Evolutionary conservation across 108 stramenopile genomes (phyloP).

Genomic region (Skeletonema tropicum): DNA sequence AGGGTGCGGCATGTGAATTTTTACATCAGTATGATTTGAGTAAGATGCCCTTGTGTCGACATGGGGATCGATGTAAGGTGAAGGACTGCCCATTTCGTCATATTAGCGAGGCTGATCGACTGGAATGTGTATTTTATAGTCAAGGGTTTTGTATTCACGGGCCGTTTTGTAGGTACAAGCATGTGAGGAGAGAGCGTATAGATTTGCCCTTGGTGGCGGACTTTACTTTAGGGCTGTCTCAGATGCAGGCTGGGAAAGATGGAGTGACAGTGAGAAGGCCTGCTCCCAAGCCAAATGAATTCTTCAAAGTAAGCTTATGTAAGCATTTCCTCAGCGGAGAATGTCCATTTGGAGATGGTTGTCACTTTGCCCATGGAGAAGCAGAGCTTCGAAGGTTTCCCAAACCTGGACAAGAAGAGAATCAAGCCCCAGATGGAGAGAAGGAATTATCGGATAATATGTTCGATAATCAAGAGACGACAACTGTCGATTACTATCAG

Average conservation of each 20-base stretch:
- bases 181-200: slow-evolving; percentile 66
- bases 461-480: slow-evolving; percentile 74
- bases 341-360: slow-evolving; percentile 88
- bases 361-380: slow-evolving; percentile 89
- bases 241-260: slow-evolving; percentile 89
- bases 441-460: slow-evolving; percentile 74
- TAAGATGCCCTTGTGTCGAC: slow-evolving; percentile 95
- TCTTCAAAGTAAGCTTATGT: slow-evolving; percentile 88
- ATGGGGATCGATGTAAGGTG: slow-evolving; percentile 89
- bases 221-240: slow-evolving; percentile 85
- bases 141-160: slow-evolving; percentile 96
- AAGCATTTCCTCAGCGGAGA: slow-evolving; percentile 89
- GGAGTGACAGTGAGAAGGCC: slow-evolving; percentile 58
- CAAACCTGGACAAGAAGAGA: slow-evolving; percentile 36
- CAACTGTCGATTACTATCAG: slow-evolving; percentile 82
- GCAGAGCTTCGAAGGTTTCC: slow-evolving; percentile 73
- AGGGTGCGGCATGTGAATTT: slow-evolving; percentile 92
- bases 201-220: slow-evolving; percentile 85
- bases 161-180: slow-evolving; percentile 91
- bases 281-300: slow-evolving; percentile 90
- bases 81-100: slow-evolving; percentile 93
- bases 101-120: slow-evolving; percentile 86
- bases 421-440: slow-evolving; percentile 37
- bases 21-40: slow-evolving; percentile 90
- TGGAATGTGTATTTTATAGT: slow-evolving; percentile 93